Evolutionary conservation across 352 stramenopile species (phyloP).

Genomic region (Pythium pyrilobum): DNA sequence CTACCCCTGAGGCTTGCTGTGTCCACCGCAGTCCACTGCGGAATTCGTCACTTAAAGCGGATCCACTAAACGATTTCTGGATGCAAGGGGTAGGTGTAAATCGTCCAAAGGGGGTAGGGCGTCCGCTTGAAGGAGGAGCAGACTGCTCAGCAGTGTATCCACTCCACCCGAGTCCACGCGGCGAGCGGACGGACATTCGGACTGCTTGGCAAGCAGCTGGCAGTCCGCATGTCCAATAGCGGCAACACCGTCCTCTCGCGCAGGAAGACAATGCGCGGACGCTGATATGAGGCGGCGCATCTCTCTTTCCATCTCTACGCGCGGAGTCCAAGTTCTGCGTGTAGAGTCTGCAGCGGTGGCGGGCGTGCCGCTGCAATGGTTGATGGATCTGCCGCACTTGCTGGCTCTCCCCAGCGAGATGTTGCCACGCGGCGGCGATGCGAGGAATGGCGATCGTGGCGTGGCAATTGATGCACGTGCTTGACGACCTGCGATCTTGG

Average conservation of each 20-base stretch:
- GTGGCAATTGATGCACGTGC: too few species aligned
- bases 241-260: background rate
- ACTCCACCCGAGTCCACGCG: too few species aligned
- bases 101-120: background rate
- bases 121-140: background rate
- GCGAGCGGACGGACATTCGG: conserved; percentile 9
- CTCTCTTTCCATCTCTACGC: too few species aligned
- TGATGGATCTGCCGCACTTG: background rate
- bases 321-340: too few species aligned
- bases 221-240: conserved; percentile 1
- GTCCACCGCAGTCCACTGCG: conserved; percentile 9
- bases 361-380: too few species aligned
- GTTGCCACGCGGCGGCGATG: too few species aligned
- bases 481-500: too few species aligned
- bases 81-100: background rate
- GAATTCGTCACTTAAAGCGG: background rate
- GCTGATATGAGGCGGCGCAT: too few species aligned
- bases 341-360: too few species aligned
- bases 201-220: conserved; percentile 8
- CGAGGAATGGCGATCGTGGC: too few species aligned
- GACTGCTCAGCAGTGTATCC: background rate
- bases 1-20: too few species aligned
- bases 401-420: background rate
- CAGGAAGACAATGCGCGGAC: background rate
- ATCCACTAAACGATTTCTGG: background rate